Percentiles rank a stretch among this genome's conserved stretches.
Evolutionary conservation across 2,329 filamentous ascomycete species (phyloP).

Genomic region (Daldinia sp.): DNA sequence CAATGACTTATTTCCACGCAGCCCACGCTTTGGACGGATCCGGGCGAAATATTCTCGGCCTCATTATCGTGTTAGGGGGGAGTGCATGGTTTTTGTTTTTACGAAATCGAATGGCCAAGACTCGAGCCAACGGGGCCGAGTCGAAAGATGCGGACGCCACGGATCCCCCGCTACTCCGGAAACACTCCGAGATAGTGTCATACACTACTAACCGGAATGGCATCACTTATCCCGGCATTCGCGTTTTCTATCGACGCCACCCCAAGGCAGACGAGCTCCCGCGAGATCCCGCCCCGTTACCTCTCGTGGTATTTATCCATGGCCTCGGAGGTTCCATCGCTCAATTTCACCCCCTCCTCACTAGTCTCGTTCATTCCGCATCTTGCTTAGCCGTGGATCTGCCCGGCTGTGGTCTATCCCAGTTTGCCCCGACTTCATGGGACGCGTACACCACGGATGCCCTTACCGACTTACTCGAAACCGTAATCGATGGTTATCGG

Average conservation of each 20-base stretch:
- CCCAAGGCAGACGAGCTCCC: slow-evolving; percentile 84
- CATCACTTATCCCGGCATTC: slow-evolving; percentile 76
- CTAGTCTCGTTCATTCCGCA: slow-evolving; percentile 81
- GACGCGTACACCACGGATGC: slow-evolving; percentile 81
- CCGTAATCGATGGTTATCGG: slow-evolving; percentile 76
- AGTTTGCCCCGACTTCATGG: slow-evolving; percentile 75
- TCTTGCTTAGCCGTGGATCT: slow-evolving; percentile 89
- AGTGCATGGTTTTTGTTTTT: slow-evolving; percentile 37
- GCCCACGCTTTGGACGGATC: slow-evolving; percentile 21
- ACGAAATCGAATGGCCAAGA: slow-evolving; percentile 38
- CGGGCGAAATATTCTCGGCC: slow-evolving; percentile 33
- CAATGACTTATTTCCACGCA: slow-evolving; percentile 36
- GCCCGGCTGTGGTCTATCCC: slow-evolving; percentile 86
- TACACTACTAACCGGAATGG: slow-evolving; percentile 73
- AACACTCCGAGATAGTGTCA: slow-evolving; percentile 74
- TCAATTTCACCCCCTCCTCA: slow-evolving; percentile 84
- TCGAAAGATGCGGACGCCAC: slow-evolving; percentile 58
- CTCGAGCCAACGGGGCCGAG: slow-evolving; percentile 35
- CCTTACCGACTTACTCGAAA: slow-evolving; percentile 76
- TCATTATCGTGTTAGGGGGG: slow-evolving; percentile 34
- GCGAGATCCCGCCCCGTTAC: slow-evolving; percentile 74
- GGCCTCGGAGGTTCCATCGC: slow-evolving; percentile 91
- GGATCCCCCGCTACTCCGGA: slow-evolving; percentile 82
- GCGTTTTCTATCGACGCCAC: slow-evolving; percentile 85
- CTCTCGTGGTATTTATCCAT: slow-evolving; percentile 89